A percentile compares a stretch with the other conserved stretches of the same genome.
phyloP scores from a whole-genome alignment of 208 protist genomes.

The Acanthamoeba castellanii region DNA sequence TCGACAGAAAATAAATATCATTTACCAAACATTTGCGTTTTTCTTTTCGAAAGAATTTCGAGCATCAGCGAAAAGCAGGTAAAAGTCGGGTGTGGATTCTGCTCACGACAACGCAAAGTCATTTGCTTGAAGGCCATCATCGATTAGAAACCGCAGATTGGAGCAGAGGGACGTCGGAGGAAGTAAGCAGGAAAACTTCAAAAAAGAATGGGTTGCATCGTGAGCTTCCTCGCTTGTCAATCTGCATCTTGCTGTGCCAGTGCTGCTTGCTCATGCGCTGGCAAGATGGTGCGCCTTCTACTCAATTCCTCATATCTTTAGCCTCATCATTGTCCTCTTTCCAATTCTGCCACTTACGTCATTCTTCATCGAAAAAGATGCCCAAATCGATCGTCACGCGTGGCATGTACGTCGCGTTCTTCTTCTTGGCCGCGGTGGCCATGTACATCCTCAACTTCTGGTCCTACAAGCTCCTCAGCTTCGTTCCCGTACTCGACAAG shows the following conservation, averaged over 20 bases:
- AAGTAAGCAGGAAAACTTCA: neutral
- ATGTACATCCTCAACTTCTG: slow-evolving; percentile 78
- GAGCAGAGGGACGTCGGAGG: neutral
- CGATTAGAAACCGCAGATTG: neutral
- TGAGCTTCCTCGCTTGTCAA: slow-evolving; percentile 73
- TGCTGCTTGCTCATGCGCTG: slow-evolving; percentile 69
- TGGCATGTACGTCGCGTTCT: slow-evolving; percentile 79
- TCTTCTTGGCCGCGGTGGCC: slow-evolving; percentile 78
- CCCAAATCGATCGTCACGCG: slow-evolving; percentile 77
- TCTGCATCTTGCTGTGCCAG: slow-evolving; percentile 53
- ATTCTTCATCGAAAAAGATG: neutral
- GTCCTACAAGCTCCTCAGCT: slow-evolving; percentile 62
- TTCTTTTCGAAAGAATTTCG: too few relatives aligned
- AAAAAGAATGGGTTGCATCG: slow-evolving; percentile 31
- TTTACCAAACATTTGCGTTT: too few relatives aligned
- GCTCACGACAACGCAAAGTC: too few relatives aligned
- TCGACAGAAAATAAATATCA: too few relatives aligned
- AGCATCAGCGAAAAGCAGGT: neutral
- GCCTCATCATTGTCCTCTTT: neutral
- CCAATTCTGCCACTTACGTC: neutral
- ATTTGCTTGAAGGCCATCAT: neutral
- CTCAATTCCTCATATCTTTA: neutral
- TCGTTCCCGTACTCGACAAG: slow-evolving; percentile 7
- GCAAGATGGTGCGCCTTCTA: slow-evolving; percentile 32
- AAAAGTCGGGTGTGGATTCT: neutral